Base-by-base conservation (phyloP, 257 asterid species). In the Scutellaria baicalensis region DNA sequence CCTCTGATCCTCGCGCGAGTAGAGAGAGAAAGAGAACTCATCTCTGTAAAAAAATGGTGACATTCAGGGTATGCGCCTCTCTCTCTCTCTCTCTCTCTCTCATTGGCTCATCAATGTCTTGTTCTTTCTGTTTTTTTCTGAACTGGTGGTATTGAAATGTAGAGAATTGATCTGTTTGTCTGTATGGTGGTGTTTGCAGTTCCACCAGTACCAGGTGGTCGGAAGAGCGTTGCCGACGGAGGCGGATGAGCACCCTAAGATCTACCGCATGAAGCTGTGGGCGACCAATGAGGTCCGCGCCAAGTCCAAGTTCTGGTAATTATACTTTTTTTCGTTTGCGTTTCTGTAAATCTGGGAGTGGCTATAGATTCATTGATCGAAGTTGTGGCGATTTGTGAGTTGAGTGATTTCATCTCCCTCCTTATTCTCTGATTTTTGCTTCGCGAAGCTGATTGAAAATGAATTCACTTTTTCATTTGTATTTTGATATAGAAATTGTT, bases 281-380 rank as follows among this genome's bases (percentile, higher is more conserved):
- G 91, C 93, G 20, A 84, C 96, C 50, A 89, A 89, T 62, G 96
- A 89, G 81, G 96, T 89, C 77, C 96, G 93, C 49, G 91, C 96
- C 54, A 89, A 89, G 72, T 89, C 96, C 55, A 89, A 89, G 71
- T 89, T 89, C 65, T 89, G 96, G 96, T 82, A 77, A 63, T 56
- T 4, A n/a, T 33, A 6, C 35, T 4, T 27, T 27, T 27, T 27
- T 11, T 16, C 16, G 38, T 21, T 8, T 42, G 13, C 48, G 1
- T 68, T 50, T 58, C 13, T 38, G 59, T 66, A 6, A 60, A 1
- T 31, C 3, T 9, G 9, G 21, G 17, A 33, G 47, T 62, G 8
- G 10, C 40, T 16, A 56, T 21, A 0, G 14, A 39, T 68, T 59
- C 54, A 51, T 48, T 44, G 3, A 0, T 56, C 2, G 12, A 9